Evolutionary conservation across 495 filamentous ascomycete species (phyloP).

Genomic region (Chaetomium tenue): DNA sequence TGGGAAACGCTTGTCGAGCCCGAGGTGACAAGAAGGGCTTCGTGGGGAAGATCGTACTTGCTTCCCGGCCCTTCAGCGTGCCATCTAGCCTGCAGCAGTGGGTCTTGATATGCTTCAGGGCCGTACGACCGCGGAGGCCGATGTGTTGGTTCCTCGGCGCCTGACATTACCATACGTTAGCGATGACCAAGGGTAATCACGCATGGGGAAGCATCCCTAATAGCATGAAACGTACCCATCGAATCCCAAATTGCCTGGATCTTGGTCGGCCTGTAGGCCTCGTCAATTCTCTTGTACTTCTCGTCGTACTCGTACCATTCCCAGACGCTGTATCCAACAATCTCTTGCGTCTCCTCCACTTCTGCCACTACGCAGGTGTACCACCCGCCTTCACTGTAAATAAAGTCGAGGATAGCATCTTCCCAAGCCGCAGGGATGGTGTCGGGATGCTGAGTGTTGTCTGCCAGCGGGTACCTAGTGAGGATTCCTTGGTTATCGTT

Average conservation of each 20-base stretch:
- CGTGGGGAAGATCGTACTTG: not conserved
- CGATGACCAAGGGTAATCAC: too few species aligned
- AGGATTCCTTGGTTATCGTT: not conserved
- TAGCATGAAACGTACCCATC: not conserved
- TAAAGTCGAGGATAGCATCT: not conserved
- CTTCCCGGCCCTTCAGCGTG: not conserved
- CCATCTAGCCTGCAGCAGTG: not conserved
- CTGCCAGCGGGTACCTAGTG: not conserved
- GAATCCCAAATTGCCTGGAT: not conserved
- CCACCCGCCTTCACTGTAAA: not conserved
- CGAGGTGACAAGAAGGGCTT: not conserved
- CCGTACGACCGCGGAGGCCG: not conserved
- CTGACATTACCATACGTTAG: not conserved
- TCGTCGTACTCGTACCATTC: not conserved
- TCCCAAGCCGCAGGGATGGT: not conserved
- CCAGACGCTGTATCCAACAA: not conserved
- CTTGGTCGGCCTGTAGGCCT: not conserved
- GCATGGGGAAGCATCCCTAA: not conserved
- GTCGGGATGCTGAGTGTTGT: not conserved
- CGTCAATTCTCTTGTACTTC: not conserved
- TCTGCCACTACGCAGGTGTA: not conserved
- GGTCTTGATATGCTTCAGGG: not conserved
- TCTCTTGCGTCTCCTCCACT: not conserved
- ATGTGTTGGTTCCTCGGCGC: not conserved
- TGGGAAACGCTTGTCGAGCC: not conserved